A percentile compares a stretch with the other conserved stretches of the same genome.
Evolutionary conservation across 106 monocot species (phyloP).

Genomic region (Gastrodia elata): DNA sequence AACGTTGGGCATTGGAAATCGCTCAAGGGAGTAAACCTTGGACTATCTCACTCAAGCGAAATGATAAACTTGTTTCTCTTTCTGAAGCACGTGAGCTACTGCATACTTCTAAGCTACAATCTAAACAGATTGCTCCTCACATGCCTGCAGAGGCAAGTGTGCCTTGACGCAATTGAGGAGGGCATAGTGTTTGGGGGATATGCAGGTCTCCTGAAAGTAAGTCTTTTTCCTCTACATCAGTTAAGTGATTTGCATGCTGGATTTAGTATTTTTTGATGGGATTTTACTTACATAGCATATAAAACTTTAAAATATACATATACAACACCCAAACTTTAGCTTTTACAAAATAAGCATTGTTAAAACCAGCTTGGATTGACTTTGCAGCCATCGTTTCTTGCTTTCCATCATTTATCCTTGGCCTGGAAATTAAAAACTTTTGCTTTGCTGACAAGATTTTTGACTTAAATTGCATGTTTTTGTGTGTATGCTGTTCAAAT

Average conservation of each 20-base stretch:
- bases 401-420: background rate
- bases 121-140: background rate
- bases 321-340: too few relatives aligned
- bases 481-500: background rate
- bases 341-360: too few relatives aligned
- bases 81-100: slow-evolving; percentile 7
- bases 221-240: background rate
- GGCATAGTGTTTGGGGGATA: slow-evolving; percentile 6
- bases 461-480: background rate
- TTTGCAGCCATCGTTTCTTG: background rate
- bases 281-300: too few relatives aligned
- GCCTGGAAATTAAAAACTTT: background rate
- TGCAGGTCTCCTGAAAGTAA: slow-evolving; percentile 9
- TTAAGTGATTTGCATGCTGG: background rate
- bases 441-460: background rate
- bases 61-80: slow-evolving; percentile 2
- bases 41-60: slow-evolving; percentile 6
- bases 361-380: too few relatives aligned
- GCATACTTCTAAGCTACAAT: background rate
- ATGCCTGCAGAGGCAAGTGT: slow-evolving; percentile 1
- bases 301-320: too few relatives aligned
- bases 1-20: slow-evolving; percentile 9
- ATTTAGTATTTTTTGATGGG: background rate
- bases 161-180: slow-evolving; percentile 8
- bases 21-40: slow-evolving; percentile 13